Evolutionary conservation across 129 eudicot species (phyloP).

Genomic region (Pseudognaphalium luteoalbum): DNA sequence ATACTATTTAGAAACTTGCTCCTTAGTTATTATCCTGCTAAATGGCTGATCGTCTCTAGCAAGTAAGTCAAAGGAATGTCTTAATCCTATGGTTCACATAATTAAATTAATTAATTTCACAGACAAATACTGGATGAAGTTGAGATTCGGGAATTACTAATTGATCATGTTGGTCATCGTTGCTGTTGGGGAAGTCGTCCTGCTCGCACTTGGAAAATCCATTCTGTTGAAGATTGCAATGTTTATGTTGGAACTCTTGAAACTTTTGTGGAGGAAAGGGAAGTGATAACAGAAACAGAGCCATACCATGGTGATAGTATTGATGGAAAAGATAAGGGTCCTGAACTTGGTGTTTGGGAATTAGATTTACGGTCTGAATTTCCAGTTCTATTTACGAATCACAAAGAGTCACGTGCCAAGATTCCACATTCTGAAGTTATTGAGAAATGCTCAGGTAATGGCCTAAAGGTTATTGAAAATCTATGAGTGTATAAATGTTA

Average conservation of each 20-base stretch:
- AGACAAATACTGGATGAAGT: constrained; percentile 91
- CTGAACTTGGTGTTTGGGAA: constrained; percentile 93
- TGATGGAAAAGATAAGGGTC: constrained; percentile 71
- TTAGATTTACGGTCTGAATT: constrained; percentile 87
- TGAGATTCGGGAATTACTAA: constrained; percentile 84
- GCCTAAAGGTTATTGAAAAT: background rate
- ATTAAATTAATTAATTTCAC: background rate
- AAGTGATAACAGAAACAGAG: constrained; percentile 55
- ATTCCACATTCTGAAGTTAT: constrained; percentile 81
- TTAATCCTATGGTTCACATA: background rate
- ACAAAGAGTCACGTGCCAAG: constrained; percentile 62
- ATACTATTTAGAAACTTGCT: background rate
- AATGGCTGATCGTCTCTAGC: background rate
- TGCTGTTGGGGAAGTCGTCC: constrained; percentile 99
- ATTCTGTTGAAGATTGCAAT: constrained; percentile 92
- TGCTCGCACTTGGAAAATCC: constrained; percentile 94
- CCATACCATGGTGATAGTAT: constrained; percentile 53
- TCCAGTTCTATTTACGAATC: constrained; percentile 68
- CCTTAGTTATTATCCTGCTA: background rate
- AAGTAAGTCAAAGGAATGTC: background rate
- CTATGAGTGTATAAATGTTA: background rate
- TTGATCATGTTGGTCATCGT: constrained; percentile 97
- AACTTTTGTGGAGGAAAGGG: constrained; percentile 85
- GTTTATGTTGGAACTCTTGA: constrained; percentile 95
- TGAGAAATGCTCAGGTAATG: constrained; percentile 75